Evolutionary conservation across 2,329 filamentous ascomycete genomes (phyloP), one percentile per base, ranked within the genome.

Genomic region (Colletotrichum graminicola): DNA sequence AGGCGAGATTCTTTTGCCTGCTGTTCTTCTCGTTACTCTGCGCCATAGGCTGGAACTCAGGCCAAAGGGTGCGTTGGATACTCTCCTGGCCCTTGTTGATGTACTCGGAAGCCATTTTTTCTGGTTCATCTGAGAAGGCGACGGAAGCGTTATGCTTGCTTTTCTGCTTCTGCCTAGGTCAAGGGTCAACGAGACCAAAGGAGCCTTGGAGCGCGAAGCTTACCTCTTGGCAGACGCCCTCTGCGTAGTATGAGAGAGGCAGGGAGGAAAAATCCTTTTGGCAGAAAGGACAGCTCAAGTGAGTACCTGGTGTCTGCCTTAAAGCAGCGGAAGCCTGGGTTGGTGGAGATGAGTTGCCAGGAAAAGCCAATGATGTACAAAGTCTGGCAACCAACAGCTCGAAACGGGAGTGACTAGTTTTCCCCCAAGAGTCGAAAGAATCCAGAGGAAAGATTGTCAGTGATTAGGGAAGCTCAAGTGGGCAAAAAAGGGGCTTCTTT

Each of bases 21-120:
- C n/a, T n/a, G n/a, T 59, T 41, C 21, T 47, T 47, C 49, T 36
- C 47, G 26, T 6, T 23, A 54, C 39, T 47, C 23, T 62, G 32
- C 12, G 34, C 11, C 64, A 67, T 62, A 7, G 26, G 43, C 12
- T 56, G n/a, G 36, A 32, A n/a, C 2, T 32, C 29, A 21, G 64
- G 56, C 51, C 56, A 67, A 29, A 67, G 51, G 23, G 32, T n/a
- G 12, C 57, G 56, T 12, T 64, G 64, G 26, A 62, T 51, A 36
- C 49, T 16, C 26, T 43, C 43, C 14, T 18, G 10, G 10, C 51
- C 43, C 12, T 39, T 52, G 16, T 54, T 29, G 12, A 3, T 43
- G 61, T 29, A 41, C 14, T 39, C n/a, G 23, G 45, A 51, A 12
- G 49, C 43, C 64, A 71, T 71, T n/a, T 34, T 34, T 67, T 16